A percentile compares a stretch with the other conserved stretches of the same genome.
Evolutionary conservation across 371 early-diverging fungal species (phyloP).

Genomic region (Lichtheimia ramosa): DNA sequence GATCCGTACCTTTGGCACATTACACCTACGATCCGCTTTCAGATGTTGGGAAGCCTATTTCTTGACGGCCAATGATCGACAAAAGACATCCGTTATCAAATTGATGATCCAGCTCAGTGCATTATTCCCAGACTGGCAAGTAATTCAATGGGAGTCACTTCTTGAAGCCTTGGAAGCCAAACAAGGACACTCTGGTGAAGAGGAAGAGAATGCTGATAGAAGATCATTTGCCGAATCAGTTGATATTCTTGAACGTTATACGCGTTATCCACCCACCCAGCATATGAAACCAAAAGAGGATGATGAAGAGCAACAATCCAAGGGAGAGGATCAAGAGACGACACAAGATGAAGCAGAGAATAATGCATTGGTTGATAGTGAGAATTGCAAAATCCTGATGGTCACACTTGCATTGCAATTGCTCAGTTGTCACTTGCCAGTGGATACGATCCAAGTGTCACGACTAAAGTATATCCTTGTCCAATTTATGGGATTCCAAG

Average conservation of each 20-base stretch:
- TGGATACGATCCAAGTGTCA: constrained; percentile 34
- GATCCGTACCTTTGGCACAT: constrained; percentile 41
- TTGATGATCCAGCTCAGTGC: constrained; percentile 52
- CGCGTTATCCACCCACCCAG: constrained; percentile 13
- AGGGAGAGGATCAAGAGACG: not conserved
- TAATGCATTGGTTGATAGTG: constrained; percentile 19
- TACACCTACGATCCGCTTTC: constrained; percentile 49
- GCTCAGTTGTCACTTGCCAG: constrained; percentile 45
- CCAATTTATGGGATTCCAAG: constrained; percentile 40
- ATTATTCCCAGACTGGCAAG: constrained; percentile 56
- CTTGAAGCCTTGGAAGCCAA: constrained; percentile 43
- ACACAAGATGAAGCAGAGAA: not conserved
- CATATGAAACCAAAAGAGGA: not conserved
- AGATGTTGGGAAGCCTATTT: constrained; percentile 62
- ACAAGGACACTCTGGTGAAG: not conserved
- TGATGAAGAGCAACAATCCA: not conserved
- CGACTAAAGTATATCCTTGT: constrained; percentile 44
- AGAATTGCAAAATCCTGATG: constrained; percentile 47
- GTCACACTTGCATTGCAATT: constrained; percentile 51
- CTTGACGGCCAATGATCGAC: constrained; percentile 37
- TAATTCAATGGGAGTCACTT: constrained; percentile 54
- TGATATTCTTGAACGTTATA: constrained; percentile 36
- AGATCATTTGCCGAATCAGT: constrained; percentile 16
- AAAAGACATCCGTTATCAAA: constrained; percentile 36
- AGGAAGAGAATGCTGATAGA: not conserved